Conservation (phyloP, 2,329 filamentous ascomycete genomes). For the Ceratocystis eucalypticola region DNA sequence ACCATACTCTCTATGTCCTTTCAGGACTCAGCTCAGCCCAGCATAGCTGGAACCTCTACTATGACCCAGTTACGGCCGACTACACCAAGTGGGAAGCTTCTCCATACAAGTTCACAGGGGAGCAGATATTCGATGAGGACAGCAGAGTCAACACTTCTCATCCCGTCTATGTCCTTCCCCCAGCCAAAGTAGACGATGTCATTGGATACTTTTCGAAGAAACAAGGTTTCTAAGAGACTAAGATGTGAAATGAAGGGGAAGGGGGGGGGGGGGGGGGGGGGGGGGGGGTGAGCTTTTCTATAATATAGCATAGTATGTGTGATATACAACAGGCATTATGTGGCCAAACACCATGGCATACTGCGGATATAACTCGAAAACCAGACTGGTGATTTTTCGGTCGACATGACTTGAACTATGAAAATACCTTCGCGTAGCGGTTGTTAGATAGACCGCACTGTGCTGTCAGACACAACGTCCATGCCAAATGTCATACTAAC, state of each 20-base stretch:
- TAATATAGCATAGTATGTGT: too few species aligned
- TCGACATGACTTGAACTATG: too few species aligned
- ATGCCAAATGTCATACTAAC: too few species aligned
- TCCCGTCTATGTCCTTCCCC: constrained; percentile 74
- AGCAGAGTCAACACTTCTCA: constrained; percentile 61
- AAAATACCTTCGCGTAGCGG: too few species aligned
- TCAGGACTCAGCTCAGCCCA: constrained; percentile 73
- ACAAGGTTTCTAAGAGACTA: constrained; percentile 38
- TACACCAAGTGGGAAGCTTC: constrained; percentile 14
- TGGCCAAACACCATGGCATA: not conserved
- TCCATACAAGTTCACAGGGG: constrained; percentile 21
- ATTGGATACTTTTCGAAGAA: constrained; percentile 51
- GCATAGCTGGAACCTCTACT: constrained; percentile 44
- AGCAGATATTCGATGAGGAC: constrained; percentile 49
- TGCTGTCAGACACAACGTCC: too few species aligned
- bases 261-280: too few species aligned
- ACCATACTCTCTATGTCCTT: constrained; percentile 87
- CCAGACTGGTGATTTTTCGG: not conserved
- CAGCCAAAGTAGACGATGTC: constrained; percentile 50
- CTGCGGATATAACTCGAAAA: not conserved
- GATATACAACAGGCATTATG: not conserved
- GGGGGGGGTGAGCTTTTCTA: too few species aligned
- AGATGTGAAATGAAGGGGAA: not conserved
- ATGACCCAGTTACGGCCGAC: constrained; percentile 17
- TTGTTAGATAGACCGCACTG: too few species aligned